phyloP scores from a whole-genome alignment of 331 rosid species.

The Quercus phellos region DNA sequence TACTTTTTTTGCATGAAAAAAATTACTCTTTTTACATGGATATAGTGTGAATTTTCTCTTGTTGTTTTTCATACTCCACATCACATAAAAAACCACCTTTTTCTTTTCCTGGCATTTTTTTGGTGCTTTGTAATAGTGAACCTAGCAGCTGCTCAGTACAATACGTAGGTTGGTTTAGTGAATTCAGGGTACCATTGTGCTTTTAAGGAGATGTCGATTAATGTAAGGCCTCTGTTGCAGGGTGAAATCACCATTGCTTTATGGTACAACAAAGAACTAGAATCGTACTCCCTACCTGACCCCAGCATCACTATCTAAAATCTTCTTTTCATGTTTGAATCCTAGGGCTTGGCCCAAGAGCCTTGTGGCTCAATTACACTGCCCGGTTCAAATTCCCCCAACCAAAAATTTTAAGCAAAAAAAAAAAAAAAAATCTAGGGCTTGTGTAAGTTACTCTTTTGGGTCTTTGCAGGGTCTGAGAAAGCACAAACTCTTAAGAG shows the following conservation, averaged over 20 bases:
- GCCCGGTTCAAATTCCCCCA: too few relatives aligned
- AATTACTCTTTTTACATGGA: too few relatives aligned
- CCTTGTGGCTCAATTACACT: too few relatives aligned
- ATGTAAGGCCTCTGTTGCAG: not conserved
- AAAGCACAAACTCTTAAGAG: conserved; percentile 85
- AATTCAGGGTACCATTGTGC: not conserved
- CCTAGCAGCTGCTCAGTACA: not conserved
- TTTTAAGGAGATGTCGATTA: not conserved
- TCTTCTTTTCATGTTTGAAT: not conserved
- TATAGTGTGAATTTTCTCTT: not conserved
- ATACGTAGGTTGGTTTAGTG: not conserved
- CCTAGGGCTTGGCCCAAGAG: not conserved
- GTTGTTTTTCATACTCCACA: not conserved
- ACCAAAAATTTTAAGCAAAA: too few relatives aligned
- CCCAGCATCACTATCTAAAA: not conserved
- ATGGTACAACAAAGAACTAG: not conserved
- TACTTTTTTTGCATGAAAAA: too few relatives aligned
- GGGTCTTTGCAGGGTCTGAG: conserved; percentile 69
- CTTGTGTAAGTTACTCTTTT: not conserved
- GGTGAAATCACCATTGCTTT: not conserved
- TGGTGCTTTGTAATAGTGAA: not conserved
- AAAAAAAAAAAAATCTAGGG: not conserved
- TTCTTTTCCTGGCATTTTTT: not conserved
- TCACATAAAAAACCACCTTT: not conserved
- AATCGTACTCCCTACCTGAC: not conserved